Evolutionary conservation across 176 grass and related monocot genomes (phyloP).

Genomic region (Oryza officinalis): DNA sequence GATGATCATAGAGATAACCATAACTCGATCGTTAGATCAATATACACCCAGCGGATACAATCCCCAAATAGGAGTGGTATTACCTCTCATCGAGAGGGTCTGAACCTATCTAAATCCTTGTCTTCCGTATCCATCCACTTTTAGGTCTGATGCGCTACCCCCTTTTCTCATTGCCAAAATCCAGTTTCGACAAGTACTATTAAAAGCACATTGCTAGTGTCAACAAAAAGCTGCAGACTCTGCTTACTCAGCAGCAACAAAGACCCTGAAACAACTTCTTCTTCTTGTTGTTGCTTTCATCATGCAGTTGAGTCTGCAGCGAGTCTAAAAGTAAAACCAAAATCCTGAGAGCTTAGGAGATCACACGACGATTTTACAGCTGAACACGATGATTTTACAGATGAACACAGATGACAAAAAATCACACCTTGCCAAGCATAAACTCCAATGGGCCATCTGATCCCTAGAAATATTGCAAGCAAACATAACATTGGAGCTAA

Average conservation of each 20-base stretch:
- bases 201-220: neutral
- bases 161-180: no score
- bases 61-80: no score
- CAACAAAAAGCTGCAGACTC: neutral
- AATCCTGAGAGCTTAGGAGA: neutral
- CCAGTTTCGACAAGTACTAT: no score
- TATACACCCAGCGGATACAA: no score
- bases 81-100: no score
- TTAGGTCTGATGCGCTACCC: no score
- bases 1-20: no score
- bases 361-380: neutral
- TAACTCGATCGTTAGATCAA: no score
- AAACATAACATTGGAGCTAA: neutral
- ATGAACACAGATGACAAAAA: neutral
- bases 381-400: no score
- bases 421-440: conserved; percentile 5
- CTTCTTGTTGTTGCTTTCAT: neutral
- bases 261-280: neutral
- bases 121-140: no score
- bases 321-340: neutral
- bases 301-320: neutral
- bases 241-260: neutral
- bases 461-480: conserved; percentile 6
- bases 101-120: no score
- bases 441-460: neutral